Evolutionary conservation across 228 moss, liverwort and hornwort genomes (phyloP).

Genomic region (Sphagnum fallax): DNA sequence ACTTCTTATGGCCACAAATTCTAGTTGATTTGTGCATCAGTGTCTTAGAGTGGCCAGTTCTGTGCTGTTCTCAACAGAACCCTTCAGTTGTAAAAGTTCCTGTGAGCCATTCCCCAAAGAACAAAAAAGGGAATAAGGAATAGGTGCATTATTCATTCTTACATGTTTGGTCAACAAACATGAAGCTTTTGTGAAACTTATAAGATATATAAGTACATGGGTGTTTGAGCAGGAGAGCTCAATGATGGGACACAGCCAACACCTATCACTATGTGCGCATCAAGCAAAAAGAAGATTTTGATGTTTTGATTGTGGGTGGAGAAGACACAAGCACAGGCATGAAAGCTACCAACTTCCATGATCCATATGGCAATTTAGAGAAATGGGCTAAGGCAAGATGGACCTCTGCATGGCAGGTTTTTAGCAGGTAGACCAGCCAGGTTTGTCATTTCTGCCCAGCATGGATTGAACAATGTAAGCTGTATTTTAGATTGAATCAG

Average conservation of each 20-base stretch:
- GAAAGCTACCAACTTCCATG: constrained; percentile 31
- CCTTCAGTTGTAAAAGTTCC: too few species aligned
- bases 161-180: too few species aligned
- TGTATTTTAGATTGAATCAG: too few species aligned
- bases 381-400: constrained; percentile 41
- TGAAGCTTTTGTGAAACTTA: too few species aligned
- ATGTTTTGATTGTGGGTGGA: constrained; percentile 37
- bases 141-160: too few species aligned
- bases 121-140: too few species aligned
- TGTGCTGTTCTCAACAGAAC: too few species aligned
- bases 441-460: constrained; percentile 6
- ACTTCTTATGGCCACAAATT: constrained; percentile 36
- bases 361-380: constrained; percentile 43
- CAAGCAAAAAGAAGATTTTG: constrained; percentile 30
- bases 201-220: too few species aligned
- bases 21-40: neutral
- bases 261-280: constrained; percentile 41
- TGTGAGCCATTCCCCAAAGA: too few species aligned
- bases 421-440: constrained; percentile 40
- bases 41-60: too few species aligned
- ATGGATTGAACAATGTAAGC: too few species aligned
- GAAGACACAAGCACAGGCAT: constrained; percentile 41
- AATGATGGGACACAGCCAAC: constrained; percentile 47
- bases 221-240: constrained; percentile 16
- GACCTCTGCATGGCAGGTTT: constrained; percentile 32